Conservation (phyloP, 2,329 filamentous ascomycete species). For the Fusarium torulosum region DNA sequence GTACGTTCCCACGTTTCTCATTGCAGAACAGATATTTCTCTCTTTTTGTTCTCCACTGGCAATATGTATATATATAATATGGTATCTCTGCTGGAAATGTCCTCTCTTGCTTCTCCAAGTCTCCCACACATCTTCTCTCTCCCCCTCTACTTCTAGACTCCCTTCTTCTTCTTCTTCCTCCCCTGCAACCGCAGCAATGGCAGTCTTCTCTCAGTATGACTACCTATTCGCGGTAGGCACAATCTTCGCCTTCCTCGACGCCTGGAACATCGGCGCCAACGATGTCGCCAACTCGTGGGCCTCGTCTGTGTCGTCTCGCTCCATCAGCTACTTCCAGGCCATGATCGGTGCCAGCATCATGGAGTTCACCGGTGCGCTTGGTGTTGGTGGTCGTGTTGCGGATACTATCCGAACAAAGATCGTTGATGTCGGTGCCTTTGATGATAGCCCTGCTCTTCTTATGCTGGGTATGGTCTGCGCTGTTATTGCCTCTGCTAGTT, state of each 20-base stretch:
- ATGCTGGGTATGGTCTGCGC: conserved; percentile 72
- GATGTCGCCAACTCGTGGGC: conserved; percentile 84
- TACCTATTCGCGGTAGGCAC: conserved; percentile 74
- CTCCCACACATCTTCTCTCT: conserved; percentile 11
- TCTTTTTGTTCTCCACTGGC: conserved; percentile 7
- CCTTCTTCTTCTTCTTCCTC: too few species aligned
- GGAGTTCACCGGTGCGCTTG: conserved; percentile 72
- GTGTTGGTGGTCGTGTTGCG: conserved; percentile 70
- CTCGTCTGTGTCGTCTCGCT: conserved; percentile 78
- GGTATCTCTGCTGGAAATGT: conserved; percentile 4
- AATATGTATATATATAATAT: conserved; percentile 22
- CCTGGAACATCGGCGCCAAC: conserved; percentile 73
- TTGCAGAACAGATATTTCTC: conserved; percentile 3
- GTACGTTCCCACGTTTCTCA: not conserved
- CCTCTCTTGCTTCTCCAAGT: conserved; percentile 13
- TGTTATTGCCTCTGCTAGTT: conserved; percentile 64
- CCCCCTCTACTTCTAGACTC: not conserved
- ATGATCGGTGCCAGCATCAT: conserved; percentile 70
- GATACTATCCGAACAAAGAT: conserved; percentile 73
- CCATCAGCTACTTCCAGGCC: conserved; percentile 71
- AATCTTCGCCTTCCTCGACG: conserved; percentile 74
- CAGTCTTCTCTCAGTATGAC: conserved; percentile 63
- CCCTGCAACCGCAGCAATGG: conserved; percentile 37
- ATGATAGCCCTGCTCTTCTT: conserved; percentile 62
- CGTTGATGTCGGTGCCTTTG: conserved; percentile 63